Percentiles rank a stretch among this genome's conserved stretches.
These are phyloP conservation scores for Naganishia sp. DNA, from an alignment of 1,284 basidiomycete species.

Conservation along the genomic window DNA sequence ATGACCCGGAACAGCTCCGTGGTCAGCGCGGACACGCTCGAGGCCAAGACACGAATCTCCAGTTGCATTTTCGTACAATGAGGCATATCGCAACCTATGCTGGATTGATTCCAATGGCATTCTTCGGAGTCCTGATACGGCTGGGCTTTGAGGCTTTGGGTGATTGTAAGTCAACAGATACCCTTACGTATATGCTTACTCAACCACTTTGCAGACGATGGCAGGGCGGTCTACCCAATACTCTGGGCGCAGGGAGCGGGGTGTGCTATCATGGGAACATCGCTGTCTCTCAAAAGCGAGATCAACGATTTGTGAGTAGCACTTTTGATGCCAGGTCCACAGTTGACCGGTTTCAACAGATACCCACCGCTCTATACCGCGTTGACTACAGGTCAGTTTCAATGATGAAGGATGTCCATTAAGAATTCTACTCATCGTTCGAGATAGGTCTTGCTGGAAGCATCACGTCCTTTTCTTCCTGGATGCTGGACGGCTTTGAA, in stretches of 20 bases:
- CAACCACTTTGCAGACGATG: constrained; percentile 51
- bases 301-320: constrained; percentile 71
- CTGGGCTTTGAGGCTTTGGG: constrained; percentile 71
- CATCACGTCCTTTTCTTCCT: constrained; percentile 92
- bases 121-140: constrained; percentile 75
- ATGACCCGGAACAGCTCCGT: not conserved
- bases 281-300: constrained; percentile 67
- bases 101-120: constrained; percentile 71
- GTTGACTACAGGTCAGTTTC: constrained; percentile 71
- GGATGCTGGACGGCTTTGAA: constrained; percentile 85
- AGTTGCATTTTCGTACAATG: constrained; percentile 15
- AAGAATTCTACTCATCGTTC: constrained; percentile 4
- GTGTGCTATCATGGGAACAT: constrained; percentile 87
- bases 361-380: constrained; percentile 86
- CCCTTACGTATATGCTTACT: not conserved
- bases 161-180: constrained; percentile 42
- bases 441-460: constrained; percentile 85
- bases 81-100: constrained; percentile 53
- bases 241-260: constrained; percentile 86
- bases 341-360: constrained; percentile 54
- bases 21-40: not conserved
- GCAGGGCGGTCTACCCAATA: constrained; percentile 74
- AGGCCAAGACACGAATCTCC: not conserved
- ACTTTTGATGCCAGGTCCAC: not conserved
- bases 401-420: not conserved